Evolutionary conservation across 495 filamentous ascomycete species (phyloP), one percentile per base, ranked within the genome.

Genomic region (Apodospora peruviana): DNA sequence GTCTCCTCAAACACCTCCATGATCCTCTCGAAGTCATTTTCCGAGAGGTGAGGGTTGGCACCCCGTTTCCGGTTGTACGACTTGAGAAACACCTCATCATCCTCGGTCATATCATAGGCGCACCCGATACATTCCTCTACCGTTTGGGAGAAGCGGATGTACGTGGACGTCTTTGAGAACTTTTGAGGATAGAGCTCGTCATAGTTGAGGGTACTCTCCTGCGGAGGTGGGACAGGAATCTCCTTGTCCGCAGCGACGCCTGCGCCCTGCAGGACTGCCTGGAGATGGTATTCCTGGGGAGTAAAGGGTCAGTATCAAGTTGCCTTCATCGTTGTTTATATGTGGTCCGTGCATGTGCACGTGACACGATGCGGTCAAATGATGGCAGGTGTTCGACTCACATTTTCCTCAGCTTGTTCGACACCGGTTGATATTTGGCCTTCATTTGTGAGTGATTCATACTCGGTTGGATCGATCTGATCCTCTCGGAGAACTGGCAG

Each of bases 91-190:
- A 72, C 79, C 59, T 87, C 86, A 70, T 98, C 93, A 42, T 94
- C 88, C 52, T 84, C 82, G 14, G 81, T 88, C 88, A 96, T 90
- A 68, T 91, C 87, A 80, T 98, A 97, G 51, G 84, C 80, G 62
- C 82, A 85, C 47, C 68, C 74, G 56, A 83, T 81, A 57, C 85
- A 91, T 64, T 98, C 93, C 71, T 98, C 93, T 41, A 98, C 94
- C 3, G 93, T 98, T 49, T 91, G 90, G 48, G 91, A 96, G 73
- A 95, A 98, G 63, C 93, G 88, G 60, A 97, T 96, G 69, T 96
- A 97, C 44, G 90, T 90, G 52, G 85, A 81, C 24, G 94, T 89
- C 60, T 93, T 83, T 60, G 80, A 77, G 70, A 90, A 95, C 38
- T 72, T 68, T 42, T 78, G 80, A 25, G 87, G 81, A 64, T 97